These are phyloP conservation scores for Monascus purpureus DNA, from an alignment of 495 filamentous ascomycete genomes.

Conservation along the genomic window DNA sequence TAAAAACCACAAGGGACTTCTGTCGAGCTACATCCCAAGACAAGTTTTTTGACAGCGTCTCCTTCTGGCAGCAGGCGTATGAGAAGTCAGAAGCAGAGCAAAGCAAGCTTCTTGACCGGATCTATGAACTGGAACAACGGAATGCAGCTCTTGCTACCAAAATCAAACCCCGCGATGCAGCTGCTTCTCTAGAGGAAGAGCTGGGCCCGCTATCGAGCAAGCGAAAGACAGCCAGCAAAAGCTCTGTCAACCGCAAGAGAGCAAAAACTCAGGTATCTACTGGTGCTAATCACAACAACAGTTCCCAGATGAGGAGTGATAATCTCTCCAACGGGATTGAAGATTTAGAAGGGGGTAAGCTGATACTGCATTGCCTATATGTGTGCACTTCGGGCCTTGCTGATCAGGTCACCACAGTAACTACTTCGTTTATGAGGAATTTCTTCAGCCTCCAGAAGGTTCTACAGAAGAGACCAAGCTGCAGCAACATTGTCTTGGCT, in stretches of 20 bases:
- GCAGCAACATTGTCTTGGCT: slow-evolving; percentile 8
- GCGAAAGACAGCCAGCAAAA: slow-evolving; percentile 10
- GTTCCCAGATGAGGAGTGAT: background rate
- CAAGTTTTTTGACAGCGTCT: slow-evolving; percentile 31
- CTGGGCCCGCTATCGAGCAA: slow-evolving; percentile 7
- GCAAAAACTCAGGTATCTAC: slow-evolving; percentile 9
- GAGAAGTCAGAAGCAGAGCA: slow-evolving; percentile 30
- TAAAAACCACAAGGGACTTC: slow-evolving; percentile 11
- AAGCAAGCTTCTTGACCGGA: slow-evolving; percentile 24
- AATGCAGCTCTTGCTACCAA: slow-evolving; percentile 15
- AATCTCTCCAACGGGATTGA: background rate
- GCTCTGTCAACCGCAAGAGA: slow-evolving; percentile 7
- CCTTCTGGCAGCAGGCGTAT: slow-evolving; percentile 39
- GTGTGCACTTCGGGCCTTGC: background rate
- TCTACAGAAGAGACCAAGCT: slow-evolving; percentile 15
- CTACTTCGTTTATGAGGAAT: slow-evolving; percentile 18
- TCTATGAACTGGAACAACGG: slow-evolving; percentile 27
- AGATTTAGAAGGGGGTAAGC: slow-evolving; percentile 5
- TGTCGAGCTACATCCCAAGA: slow-evolving; percentile 6
- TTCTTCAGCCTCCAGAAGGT: slow-evolving; percentile 19
- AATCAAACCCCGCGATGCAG: slow-evolving; percentile 4
- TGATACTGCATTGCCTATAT: background rate
- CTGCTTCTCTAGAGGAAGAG: background rate
- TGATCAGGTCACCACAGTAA: slow-evolving; percentile 3
- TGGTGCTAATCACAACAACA: background rate